Base-by-base conservation (phyloP, 2,329 filamentous ascomycete species). In the Stagonosporopsis vannaccii region DNA sequence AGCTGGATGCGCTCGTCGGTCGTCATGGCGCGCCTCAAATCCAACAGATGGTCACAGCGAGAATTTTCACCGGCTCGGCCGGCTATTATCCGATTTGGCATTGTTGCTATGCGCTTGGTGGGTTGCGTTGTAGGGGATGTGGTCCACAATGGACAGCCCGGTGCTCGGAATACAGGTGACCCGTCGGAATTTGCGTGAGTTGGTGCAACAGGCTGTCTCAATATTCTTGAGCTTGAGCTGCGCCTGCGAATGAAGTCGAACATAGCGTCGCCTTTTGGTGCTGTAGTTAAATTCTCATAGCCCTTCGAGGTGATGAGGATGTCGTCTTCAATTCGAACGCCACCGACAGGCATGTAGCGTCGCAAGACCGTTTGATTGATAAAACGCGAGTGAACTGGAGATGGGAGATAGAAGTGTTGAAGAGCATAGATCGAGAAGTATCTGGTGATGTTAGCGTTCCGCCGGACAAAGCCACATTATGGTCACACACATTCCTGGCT, bases 341-440 rank as follows among this genome's bases (percentile, higher is more conserved):
- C 90, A 11, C 90, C 90, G 1, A 92, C 92, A 49, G 89, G 85
- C 87, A 92, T 93, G 77, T 95, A 97, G 65, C 84, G 85, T 12
- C 91, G 83, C 35, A 97, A 76, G 1, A 93, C 89, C 19, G 82
- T 78, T 36, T 81, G 79, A 70, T 97, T 87, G 67, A 97, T 96
- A 70, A 87, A 96, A 69, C 89, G 87, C 50, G 85, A 83, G 69
- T 93, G 87, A 43, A 85, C 84, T 0, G 89, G 86, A 62, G 92
- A 87, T 43, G 87, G 82, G 12, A 96, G 80, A 71, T 90, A 95
- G 0, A 92, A 90, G 40, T 67, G 69, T 9, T 89, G 85, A 59
- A 97, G 90, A 62, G 96, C 96, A 72, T 93, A 97, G 19, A 86
- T 85, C 77, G 91, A 96, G 76, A 97, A 97, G 78, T 97, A 97